Conservation (phyloP, 2,329 filamentous ascomycete genomes). For the Botrytis medusae region DNA sequence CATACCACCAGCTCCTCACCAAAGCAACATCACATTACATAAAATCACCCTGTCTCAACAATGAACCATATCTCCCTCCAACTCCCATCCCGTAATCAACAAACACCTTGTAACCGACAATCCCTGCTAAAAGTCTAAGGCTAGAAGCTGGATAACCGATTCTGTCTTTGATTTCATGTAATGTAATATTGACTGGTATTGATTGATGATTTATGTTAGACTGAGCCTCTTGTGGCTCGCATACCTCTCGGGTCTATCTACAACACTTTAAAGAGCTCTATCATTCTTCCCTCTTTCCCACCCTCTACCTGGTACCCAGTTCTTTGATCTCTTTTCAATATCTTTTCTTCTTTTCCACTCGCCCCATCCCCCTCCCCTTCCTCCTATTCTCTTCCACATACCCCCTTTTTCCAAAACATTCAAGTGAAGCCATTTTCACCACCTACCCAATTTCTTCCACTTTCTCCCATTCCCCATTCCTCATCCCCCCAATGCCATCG, state of each 20-base stretch:
- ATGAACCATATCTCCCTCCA: too few species aligned
- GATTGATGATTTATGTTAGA: neutral
- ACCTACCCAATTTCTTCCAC: neutral
- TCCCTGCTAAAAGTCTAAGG: rapidly evolving
- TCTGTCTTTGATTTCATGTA: neutral
- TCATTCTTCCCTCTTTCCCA: too few species aligned
- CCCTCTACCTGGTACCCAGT: neutral
- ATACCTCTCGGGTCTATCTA: neutral
- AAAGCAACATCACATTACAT: too few species aligned
- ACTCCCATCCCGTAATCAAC: neutral
- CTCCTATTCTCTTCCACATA: neutral
- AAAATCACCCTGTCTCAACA: too few species aligned
- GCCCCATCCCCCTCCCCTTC: neutral
- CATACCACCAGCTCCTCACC: too few species aligned
- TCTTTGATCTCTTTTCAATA: neutral
- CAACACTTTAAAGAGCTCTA: too few species aligned
- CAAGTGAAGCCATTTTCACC: neutral
- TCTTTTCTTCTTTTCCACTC: neutral
- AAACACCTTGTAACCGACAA: neutral
- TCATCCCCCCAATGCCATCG: neutral
- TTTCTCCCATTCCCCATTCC: neutral
- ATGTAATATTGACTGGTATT: neutral
- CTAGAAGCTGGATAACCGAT: neutral
- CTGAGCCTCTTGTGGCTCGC: too few species aligned
- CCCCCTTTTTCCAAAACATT: neutral